phyloP scores from a whole-genome alignment of 805 yeast species.

The Yarrowia sp. region DNA sequence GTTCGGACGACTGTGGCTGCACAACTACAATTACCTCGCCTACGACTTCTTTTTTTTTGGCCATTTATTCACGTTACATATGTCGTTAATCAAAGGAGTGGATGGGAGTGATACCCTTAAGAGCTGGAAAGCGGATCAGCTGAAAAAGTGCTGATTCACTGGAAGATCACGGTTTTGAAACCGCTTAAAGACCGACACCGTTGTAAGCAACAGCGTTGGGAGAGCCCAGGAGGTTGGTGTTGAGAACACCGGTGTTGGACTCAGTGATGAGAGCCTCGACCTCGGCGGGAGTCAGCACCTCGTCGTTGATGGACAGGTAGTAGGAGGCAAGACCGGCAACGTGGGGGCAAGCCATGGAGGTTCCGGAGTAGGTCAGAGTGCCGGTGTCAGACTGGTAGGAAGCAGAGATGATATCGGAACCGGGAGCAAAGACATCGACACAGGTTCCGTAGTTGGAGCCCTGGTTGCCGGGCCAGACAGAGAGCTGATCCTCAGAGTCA shows the following conservation, averaged over 20 bases:
- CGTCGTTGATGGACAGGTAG: conserved; percentile 49
- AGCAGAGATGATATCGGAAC: conserved; percentile 79
- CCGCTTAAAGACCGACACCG: conserved; percentile 12
- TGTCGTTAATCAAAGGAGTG: conserved; percentile 11
- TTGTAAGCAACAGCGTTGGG: conserved; percentile 35
- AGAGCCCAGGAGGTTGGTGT: background rate
- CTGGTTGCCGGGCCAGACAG: conserved; percentile 15
- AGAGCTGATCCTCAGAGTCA: background rate
- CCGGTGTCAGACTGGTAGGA: conserved; percentile 46
- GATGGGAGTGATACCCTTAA: background rate
- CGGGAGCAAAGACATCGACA: conserved; percentile 97
- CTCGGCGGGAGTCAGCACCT: conserved; percentile 7
- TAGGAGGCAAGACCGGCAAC: conserved; percentile 91
- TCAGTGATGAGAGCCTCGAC: conserved; percentile 25
- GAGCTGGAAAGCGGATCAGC: background rate
- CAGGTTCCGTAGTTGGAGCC: conserved; percentile 66
- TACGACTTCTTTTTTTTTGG: too few species aligned
- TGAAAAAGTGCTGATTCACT: too few species aligned
- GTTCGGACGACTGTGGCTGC: too few species aligned
- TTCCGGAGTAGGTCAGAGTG: conserved; percentile 65
- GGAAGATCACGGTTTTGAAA: too few species aligned
- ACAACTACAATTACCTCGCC: too few species aligned
- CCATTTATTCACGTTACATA: background rate
- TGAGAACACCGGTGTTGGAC: conserved; percentile 12
- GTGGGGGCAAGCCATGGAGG: conserved; percentile 98